Conservation (phyloP, 352 stramenopile genomes). For the Aphanomyces astaci region DNA sequence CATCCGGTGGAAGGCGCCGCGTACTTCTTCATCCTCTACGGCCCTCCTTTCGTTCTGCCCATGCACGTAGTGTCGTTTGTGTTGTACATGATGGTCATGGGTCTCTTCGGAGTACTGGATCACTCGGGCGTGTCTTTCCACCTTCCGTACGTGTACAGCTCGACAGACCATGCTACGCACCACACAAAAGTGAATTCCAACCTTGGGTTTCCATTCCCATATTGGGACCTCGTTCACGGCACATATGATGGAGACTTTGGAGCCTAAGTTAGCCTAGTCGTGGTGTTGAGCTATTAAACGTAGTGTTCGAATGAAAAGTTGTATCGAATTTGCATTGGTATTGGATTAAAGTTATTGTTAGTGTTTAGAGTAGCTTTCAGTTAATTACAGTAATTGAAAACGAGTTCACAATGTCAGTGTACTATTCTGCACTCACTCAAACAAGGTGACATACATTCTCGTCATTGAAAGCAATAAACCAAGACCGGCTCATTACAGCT, state of each 20-base stretch:
- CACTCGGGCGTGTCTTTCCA: slow-evolving; percentile 27
- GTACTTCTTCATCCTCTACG: slow-evolving; percentile 28
- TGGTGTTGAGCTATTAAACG: too few species aligned
- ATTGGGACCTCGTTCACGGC: slow-evolving; percentile 30
- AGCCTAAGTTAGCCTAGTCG: too few species aligned
- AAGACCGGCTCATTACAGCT: background rate
- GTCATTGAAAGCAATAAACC: background rate
- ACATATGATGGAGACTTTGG: slow-evolving; percentile 24
- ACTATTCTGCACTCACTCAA: too few species aligned
- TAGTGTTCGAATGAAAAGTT: too few species aligned
- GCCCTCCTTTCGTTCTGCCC: slow-evolving; percentile 26
- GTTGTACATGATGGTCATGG: slow-evolving; percentile 32
- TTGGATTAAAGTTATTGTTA: too few species aligned
- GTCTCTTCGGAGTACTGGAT: slow-evolving; percentile 30
- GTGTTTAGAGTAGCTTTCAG: too few species aligned
- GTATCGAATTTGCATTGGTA: too few species aligned
- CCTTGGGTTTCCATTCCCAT: slow-evolving; percentile 32
- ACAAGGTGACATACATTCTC: too few species aligned
- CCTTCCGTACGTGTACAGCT: slow-evolving; percentile 30
- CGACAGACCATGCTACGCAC: slow-evolving; percentile 31
- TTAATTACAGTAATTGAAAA: too few species aligned
- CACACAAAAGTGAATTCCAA: slow-evolving; percentile 31
- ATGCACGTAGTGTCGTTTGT: slow-evolving; percentile 26
- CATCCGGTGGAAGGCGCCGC: slow-evolving; percentile 28
- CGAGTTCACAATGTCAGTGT: too few species aligned